Conservation (phyloP, 2,329 filamentous ascomycete species). For the Aspergillus clavatus region DNA sequence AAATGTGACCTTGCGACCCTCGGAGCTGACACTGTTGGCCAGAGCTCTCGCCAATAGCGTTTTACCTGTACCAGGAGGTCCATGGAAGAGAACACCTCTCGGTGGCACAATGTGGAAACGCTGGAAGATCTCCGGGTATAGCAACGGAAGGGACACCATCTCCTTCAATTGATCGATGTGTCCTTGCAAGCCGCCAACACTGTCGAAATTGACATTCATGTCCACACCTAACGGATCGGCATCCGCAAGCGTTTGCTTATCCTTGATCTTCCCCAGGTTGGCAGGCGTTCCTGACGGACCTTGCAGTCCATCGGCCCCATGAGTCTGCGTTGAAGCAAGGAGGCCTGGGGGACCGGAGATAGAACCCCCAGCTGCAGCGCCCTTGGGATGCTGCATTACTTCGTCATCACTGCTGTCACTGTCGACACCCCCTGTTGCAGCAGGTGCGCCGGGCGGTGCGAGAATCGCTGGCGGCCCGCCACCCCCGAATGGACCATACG, state of each 20-base stretch:
- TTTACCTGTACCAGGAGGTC: slow-evolving; percentile 95
- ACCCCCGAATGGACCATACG: slow-evolving; percentile 86
- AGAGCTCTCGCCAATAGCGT: slow-evolving; percentile 91
- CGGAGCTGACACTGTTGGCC: slow-evolving; percentile 81
- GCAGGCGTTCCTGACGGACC: slow-evolving; percentile 61
- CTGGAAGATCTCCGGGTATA: slow-evolving; percentile 92
- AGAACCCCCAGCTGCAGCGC: slow-evolving; percentile 61
- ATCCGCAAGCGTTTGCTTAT: slow-evolving; percentile 85
- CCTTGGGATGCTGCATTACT: slow-evolving; percentile 57
- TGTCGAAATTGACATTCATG: slow-evolving; percentile 85
- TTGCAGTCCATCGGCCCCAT: slow-evolving; percentile 54
- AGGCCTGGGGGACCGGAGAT: slow-evolving; percentile 51
- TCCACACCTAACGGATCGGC: slow-evolving; percentile 93
- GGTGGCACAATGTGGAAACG: slow-evolving; percentile 91
- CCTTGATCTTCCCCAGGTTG: slow-evolving; percentile 89
- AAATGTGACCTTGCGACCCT: slow-evolving; percentile 92
- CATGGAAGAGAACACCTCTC: slow-evolving; percentile 91
- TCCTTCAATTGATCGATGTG: slow-evolving; percentile 98
- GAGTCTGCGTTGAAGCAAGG: slow-evolving; percentile 51
- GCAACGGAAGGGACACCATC: slow-evolving; percentile 90
- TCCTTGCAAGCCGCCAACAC: slow-evolving; percentile 84
- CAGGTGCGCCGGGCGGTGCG: slow-evolving; percentile 62
- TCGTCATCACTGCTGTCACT: slow-evolving; percentile 98
- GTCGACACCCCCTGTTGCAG: slow-evolving; percentile 73
- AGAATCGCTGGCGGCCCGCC: slow-evolving; percentile 68